phyloP scores from a whole-genome alignment of 1,139 yeast species.

The Diutina catenulata region DNA sequence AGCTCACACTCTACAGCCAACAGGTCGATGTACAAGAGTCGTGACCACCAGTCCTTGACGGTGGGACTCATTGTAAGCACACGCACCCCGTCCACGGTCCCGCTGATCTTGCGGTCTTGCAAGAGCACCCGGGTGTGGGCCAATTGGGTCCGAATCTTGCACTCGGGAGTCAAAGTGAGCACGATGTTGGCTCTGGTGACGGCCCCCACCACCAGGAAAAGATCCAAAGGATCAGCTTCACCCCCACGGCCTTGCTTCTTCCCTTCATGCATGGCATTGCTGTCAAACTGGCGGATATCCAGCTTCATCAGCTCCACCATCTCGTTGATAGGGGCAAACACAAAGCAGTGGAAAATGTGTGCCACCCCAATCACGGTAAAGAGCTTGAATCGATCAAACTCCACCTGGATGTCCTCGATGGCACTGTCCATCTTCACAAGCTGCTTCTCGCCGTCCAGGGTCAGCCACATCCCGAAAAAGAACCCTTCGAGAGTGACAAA shows the following conservation, averaged over 20 bases:
- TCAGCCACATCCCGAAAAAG: constrained; percentile 18
- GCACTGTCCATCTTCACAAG: neutral
- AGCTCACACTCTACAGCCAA: constrained; percentile 14
- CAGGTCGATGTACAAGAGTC: constrained; percentile 35
- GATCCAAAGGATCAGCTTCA: constrained; percentile 7
- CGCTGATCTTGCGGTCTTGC: constrained; percentile 28
- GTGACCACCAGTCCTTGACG: constrained; percentile 34
- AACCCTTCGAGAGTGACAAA: constrained; percentile 13
- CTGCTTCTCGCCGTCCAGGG: neutral
- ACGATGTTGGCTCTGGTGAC: constrained; percentile 16
- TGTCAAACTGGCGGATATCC: constrained; percentile 15
- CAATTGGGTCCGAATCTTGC: constrained; percentile 1
- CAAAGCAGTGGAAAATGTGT: constrained; percentile 23
- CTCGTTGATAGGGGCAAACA: constrained; percentile 21
- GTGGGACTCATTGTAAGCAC: constrained; percentile 20
- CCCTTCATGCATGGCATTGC: constrained; percentile 12
- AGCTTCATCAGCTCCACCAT: constrained; percentile 24
- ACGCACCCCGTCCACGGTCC: neutral
- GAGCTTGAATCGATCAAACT: constrained; percentile 37
- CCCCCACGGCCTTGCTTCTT: constrained; percentile 9
- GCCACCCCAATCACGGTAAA: constrained; percentile 44
- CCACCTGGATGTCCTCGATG: constrained; percentile 13
- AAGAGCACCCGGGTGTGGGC: constrained; percentile 15
- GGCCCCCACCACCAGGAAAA: constrained; percentile 12
- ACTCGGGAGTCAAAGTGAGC: neutral